These are phyloP conservation scores for Orbilia brochopaga DNA, from an alignment of 2,329 filamentous ascomycete species.

Conservation along the genomic window DNA sequence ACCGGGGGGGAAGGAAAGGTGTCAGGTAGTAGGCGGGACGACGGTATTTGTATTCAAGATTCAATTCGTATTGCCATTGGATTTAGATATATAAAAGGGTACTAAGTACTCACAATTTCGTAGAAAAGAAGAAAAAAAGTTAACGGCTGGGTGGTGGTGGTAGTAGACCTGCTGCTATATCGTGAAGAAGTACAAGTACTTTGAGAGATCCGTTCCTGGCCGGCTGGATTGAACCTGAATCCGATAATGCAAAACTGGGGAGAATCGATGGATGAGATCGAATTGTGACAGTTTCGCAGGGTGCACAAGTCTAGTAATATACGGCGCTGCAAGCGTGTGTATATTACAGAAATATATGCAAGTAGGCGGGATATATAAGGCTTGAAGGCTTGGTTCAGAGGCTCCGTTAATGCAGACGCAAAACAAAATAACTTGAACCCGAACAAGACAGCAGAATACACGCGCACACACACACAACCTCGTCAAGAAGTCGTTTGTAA, in stretches of 20 bases:
- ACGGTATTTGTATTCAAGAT: too few species aligned
- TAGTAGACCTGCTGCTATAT: not conserved
- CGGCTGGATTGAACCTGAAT: not conserved
- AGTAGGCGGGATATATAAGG: not conserved
- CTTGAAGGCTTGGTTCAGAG: not conserved
- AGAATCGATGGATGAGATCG: not conserved
- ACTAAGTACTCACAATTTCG: not conserved
- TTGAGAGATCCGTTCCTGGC: not conserved
- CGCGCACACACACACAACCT: constrained; percentile 33
- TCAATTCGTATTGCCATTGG: too few species aligned
- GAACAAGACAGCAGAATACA: too few species aligned
- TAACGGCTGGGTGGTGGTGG: not conserved
- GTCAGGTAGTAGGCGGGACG: too few species aligned
- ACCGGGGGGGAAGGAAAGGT: not conserved
- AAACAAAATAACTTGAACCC: too few species aligned
- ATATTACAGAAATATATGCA: too few species aligned
- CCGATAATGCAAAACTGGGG: constrained; percentile 1
- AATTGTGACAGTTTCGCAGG: not conserved
- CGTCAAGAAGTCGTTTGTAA: constrained; percentile 44
- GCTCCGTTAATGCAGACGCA: constrained; percentile 1
- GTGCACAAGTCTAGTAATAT: not conserved
- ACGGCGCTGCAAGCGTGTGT: not conserved
- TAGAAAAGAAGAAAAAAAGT: not conserved
- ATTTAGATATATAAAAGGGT: not conserved
- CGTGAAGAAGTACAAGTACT: too few species aligned